Evolutionary conservation across 2,329 filamentous ascomycete species (phyloP).

Genomic region (Pseudogymnoascus sp.): DNA sequence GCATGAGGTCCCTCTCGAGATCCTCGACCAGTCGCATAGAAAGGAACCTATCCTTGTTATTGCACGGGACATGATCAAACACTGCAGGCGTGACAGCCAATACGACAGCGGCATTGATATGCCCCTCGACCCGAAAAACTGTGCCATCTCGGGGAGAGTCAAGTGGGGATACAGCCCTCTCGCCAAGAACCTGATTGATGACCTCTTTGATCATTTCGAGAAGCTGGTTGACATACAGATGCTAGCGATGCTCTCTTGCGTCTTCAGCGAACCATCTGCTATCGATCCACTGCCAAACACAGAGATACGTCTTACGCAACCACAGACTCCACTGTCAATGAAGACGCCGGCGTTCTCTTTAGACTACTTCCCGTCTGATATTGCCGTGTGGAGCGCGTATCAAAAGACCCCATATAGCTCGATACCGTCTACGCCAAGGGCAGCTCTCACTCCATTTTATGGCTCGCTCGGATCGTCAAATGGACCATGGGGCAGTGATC

Average conservation of each 20-base stretch:
- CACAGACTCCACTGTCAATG: constrained; percentile 54
- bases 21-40: constrained; percentile 46
- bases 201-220: constrained; percentile 58
- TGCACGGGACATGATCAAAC: constrained; percentile 50
- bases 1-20: constrained; percentile 63
- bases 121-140: constrained; percentile 31
- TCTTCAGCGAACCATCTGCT: constrained; percentile 53
- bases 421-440: constrained; percentile 47
- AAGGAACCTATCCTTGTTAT: constrained; percentile 54
- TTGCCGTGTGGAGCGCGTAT: constrained; percentile 43
- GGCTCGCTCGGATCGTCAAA: constrained; percentile 52
- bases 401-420: constrained; percentile 46
- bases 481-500: constrained; percentile 42
- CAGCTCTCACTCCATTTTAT: constrained; percentile 47
- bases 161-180: constrained; percentile 62
- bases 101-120: constrained; percentile 41
- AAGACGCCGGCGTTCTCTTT: constrained; percentile 60
- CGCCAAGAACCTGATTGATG: constrained; percentile 50
- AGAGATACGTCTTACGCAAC: constrained; percentile 46
- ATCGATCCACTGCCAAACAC: constrained; percentile 49
- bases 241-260: constrained; percentile 63
- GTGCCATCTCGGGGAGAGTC: constrained; percentile 46
- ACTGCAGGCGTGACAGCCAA: constrained; percentile 31
- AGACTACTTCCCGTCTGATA: constrained; percentile 56
- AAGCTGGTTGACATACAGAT: constrained; percentile 57